phyloP scores from a whole-genome alignment of 805 yeast species.

The Pichia cabralensis region DNA sequence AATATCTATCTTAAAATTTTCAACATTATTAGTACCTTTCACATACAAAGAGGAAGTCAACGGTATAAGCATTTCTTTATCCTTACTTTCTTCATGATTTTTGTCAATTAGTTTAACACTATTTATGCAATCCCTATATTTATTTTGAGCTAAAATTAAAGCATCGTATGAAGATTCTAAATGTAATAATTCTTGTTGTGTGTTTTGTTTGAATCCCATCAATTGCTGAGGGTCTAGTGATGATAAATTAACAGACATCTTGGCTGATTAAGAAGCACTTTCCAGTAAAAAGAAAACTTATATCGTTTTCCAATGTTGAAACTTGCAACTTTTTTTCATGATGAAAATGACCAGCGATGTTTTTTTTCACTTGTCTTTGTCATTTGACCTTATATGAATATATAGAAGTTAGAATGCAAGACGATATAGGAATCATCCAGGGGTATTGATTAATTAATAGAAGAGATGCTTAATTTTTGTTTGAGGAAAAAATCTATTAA shows the following conservation, averaged over 20 bases:
- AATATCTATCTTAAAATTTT: slow-evolving; percentile 78
- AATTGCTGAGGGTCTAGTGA: slow-evolving; percentile 77
- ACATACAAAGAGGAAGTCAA: slow-evolving; percentile 82
- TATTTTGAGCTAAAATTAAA: slow-evolving; percentile 68
- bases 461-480: too few species aligned
- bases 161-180: slow-evolving; percentile 78
- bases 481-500: too few species aligned
- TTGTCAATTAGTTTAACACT: slow-evolving; percentile 47
- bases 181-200: slow-evolving; percentile 81
- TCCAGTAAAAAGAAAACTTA: too few species aligned
- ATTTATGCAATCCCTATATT: slow-evolving; percentile 69
- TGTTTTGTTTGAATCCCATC: slow-evolving; percentile 68
- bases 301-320: too few species aligned
- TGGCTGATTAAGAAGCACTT: too few species aligned
- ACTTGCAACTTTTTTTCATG: too few species aligned
- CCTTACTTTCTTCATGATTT: slow-evolving; percentile 31
- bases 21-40: slow-evolving; percentile 64
- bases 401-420: too few species aligned
- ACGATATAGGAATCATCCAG: too few species aligned
- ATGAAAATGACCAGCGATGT: too few species aligned
- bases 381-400: too few species aligned
- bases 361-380: too few species aligned
- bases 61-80: slow-evolving; percentile 54
- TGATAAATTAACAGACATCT: slow-evolving; percentile 35
- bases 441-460: too few species aligned